Conservation (phyloP, 73 alveolate genomes). For the Tetrahymena thermophila region DNA sequence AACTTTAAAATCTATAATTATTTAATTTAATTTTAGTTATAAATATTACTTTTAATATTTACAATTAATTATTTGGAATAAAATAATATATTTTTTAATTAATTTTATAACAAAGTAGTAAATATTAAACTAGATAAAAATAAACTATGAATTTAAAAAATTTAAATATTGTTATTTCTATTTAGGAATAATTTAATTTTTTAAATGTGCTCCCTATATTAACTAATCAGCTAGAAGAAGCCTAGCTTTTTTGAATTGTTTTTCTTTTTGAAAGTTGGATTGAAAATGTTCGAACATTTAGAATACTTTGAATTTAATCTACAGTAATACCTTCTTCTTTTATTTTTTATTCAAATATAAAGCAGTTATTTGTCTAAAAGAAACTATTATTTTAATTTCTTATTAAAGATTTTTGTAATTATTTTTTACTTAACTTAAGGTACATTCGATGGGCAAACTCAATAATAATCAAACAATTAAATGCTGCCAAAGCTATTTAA, state of each 20-base stretch:
- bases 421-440: neutral
- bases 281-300: neutral
- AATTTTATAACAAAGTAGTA: too few species aligned
- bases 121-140: too few species aligned
- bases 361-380: neutral
- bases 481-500: neutral
- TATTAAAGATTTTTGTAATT: neutral
- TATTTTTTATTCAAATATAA: neutral
- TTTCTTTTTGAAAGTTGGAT: neutral
- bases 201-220: too few species aligned
- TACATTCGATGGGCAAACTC: neutral
- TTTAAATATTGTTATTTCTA: too few species aligned
- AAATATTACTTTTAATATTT: too few species aligned
- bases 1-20: too few species aligned
- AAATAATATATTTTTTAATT: too few species aligned
- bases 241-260: neutral
- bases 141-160: too few species aligned
- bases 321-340: neutral
- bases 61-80: too few species aligned
- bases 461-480: neutral
- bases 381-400: neutral
- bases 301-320: neutral
- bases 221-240: neutral
- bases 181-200: too few species aligned
- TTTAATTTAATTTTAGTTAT: too few species aligned